Percentiles rank a stretch among this genome's conserved stretches.
Conservation (phyloP, 192 early-diverging fungal genomes). For the Coemansia sp. region DNA sequence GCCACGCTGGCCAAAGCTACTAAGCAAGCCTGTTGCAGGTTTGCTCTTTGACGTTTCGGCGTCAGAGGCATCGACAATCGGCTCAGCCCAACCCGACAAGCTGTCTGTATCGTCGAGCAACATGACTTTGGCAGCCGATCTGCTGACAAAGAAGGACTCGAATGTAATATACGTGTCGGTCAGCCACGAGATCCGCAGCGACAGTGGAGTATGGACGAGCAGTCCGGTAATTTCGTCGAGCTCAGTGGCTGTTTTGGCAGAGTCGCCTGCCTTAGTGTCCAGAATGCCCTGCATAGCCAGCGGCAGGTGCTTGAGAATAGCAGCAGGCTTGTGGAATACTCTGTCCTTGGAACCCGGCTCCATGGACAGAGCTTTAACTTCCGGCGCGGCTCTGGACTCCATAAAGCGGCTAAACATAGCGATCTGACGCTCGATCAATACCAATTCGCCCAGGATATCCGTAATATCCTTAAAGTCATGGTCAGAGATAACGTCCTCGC, state of each 20-base stretch:
- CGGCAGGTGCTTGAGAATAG: slow-evolving; percentile 22
- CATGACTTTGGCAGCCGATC: slow-evolving; percentile 49
- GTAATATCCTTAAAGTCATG: slow-evolving; percentile 81
- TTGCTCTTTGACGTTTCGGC: neutral
- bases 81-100: slow-evolving; percentile 36
- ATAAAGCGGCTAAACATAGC: slow-evolving; percentile 83
- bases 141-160: slow-evolving; percentile 42
- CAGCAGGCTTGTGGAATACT: slow-evolving; percentile 40
- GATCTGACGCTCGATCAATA: slow-evolving; percentile 78
- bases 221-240: slow-evolving; percentile 40
- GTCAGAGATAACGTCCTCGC: slow-evolving; percentile 44
- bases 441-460: slow-evolving; percentile 77
- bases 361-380: slow-evolving; percentile 10
- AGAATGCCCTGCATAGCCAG: slow-evolving; percentile 11
- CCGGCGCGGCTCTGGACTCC: slow-evolving; percentile 72
- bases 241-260: neutral
- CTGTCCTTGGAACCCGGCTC: slow-evolving; percentile 17
- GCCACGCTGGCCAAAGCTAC: neutral
- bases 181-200: slow-evolving; percentile 38
- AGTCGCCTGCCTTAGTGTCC: neutral
- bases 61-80: slow-evolving; percentile 8
- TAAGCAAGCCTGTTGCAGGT: neutral
- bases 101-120: slow-evolving; percentile 38
- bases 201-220: slow-evolving; percentile 30
- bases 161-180: slow-evolving; percentile 38